Evolutionary conservation across 176 grass and related monocot genomes (phyloP).

Genomic region (Musa troglodytarum): DNA sequence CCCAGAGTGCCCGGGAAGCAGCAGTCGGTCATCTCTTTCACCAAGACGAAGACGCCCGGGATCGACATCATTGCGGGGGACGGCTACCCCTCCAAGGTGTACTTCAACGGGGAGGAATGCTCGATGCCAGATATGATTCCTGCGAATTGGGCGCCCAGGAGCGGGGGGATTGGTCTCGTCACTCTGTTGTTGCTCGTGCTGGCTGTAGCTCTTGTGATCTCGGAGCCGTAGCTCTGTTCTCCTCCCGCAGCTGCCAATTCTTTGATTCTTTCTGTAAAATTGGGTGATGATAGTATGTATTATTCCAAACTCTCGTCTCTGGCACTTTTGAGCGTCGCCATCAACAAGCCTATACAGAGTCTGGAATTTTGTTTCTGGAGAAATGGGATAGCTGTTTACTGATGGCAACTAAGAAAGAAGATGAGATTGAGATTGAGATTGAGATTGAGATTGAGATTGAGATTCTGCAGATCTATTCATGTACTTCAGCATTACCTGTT

Average conservation of each 20-base stretch:
- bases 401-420: not conserved
- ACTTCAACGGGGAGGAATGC: constrained; percentile 14
- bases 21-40: constrained; percentile 28
- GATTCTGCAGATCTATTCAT: not conserved
- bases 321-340: too few species aligned
- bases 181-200: not conserved
- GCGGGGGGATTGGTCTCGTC: not conserved
- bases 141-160: not conserved
- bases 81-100: constrained; percentile 6
- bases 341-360: too few species aligned
- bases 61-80: constrained; percentile 2
- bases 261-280: not conserved
- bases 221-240: not conserved
- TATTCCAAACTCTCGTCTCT: too few species aligned
- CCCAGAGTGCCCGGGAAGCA: constrained; percentile 76
- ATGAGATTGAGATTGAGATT: not conserved
- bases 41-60: not conserved
- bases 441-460: not conserved
- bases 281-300: too few species aligned
- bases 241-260: not conserved
- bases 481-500: not conserved
- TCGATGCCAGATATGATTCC: constrained; percentile 1
- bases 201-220: not conserved
- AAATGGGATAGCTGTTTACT: not conserved
- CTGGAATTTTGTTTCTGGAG: not conserved